phyloP scores from a whole-genome alignment of 208 protist genomes.

The Phytomonas sp. region DNA sequence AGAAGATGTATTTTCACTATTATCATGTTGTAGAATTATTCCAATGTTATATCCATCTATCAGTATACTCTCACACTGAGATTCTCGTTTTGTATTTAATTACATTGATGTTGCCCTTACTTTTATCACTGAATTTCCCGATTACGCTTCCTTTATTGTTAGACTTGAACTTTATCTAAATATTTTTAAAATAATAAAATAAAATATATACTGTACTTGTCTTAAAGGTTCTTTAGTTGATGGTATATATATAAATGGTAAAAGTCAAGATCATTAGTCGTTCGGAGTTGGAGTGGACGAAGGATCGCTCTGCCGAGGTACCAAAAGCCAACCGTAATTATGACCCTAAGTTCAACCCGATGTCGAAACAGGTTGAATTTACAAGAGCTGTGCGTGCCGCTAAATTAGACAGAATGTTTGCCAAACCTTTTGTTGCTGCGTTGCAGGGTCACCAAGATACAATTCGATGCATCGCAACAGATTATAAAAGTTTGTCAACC shows the following conservation, averaged over 20 bases:
- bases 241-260: slow-evolving; percentile 41
- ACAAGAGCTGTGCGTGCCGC: slow-evolving; percentile 92
- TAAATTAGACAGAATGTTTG: slow-evolving; percentile 96
- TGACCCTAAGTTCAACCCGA: slow-evolving; percentile 92
- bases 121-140: not conserved
- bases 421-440: slow-evolving; percentile 93
- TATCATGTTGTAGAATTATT: not conserved
- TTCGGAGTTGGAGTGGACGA: slow-evolving; percentile 88
- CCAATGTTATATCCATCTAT: not conserved
- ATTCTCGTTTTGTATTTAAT: not conserved
- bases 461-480: slow-evolving; percentile 86
- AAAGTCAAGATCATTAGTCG: slow-evolving; percentile 93
- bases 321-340: slow-evolving; percentile 88
- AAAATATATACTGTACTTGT: not conserved
- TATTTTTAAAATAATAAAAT: not conserved
- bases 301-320: slow-evolving; percentile 86
- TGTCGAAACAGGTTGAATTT: slow-evolving; percentile 96
- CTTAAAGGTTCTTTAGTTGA: not conserved
- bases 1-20: slow-evolving; percentile 9
- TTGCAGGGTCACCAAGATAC: slow-evolving; percentile 88
- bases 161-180: not conserved
- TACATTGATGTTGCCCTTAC: not conserved
- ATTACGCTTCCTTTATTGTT: not conserved
- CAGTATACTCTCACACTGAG: not conserved
- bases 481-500: slow-evolving; percentile 78